Evolutionary conservation across 2,329 filamentous ascomycete genomes (phyloP).

Genomic region (Plenodomus lindquistii): DNA sequence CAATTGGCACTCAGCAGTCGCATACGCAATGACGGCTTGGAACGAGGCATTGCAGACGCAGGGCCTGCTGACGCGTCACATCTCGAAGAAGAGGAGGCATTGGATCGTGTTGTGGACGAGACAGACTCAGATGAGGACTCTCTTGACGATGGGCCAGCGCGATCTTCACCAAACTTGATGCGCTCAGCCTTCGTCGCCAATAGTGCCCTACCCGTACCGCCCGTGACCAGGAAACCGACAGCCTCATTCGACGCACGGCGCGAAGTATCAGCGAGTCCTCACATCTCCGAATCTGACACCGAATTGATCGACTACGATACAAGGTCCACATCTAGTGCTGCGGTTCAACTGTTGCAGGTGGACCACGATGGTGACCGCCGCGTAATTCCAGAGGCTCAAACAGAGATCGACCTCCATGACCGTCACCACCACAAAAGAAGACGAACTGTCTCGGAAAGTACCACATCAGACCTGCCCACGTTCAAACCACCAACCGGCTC

Average conservation of each 20-base stretch:
- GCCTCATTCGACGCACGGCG: not conserved
- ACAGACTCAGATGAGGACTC: constrained; percentile 15
- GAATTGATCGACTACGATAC: constrained; percentile 3
- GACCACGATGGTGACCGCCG: not conserved
- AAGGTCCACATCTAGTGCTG: constrained; percentile 15
- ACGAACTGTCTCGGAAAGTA: constrained; percentile 6
- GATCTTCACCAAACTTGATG: constrained; percentile 25
- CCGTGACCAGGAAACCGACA: constrained; percentile 3
- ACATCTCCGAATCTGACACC: not conserved
- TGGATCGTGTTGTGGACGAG: constrained; percentile 13
- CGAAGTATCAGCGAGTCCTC: not conserved
- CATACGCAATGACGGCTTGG: constrained; percentile 2
- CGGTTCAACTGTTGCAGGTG: constrained; percentile 14
- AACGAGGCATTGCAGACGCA: constrained; percentile 2
- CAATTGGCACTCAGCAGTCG: not conserved
- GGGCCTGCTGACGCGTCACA: not conserved
- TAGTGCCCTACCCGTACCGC: constrained; percentile 33
- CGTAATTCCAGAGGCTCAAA: not conserved
- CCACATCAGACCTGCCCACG: not conserved
- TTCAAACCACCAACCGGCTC: not conserved
- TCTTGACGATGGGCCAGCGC: constrained; percentile 1
- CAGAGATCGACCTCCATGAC: not conserved
- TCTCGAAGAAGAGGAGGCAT: constrained; percentile 3
- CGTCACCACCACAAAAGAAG: not conserved
- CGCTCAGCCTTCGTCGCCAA: constrained; percentile 38